These are phyloP conservation scores for Arabidopsis thaliana DNA, from an alignment of 345 rosid species.

Conservation along the genomic window DNA sequence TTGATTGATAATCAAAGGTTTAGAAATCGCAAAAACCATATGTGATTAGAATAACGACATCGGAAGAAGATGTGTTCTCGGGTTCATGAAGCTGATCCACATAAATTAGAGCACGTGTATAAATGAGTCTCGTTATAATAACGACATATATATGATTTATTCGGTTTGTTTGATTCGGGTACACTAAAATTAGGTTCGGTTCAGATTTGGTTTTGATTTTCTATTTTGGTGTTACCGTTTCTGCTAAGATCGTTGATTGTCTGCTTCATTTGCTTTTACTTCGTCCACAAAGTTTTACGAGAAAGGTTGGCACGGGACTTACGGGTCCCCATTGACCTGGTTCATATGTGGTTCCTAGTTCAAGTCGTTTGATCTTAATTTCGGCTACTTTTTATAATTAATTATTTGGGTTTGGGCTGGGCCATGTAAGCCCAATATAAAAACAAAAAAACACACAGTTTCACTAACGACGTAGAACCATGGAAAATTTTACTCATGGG, in stretches of 20 bases:
- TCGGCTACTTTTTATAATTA: neutral
- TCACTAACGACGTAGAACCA: neutral
- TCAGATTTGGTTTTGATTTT: no score
- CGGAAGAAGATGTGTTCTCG: neutral
- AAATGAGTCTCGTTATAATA: neutral
- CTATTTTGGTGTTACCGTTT: no score
- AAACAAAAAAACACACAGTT: neutral
- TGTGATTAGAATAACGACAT: neutral
- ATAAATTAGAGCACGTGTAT: neutral
- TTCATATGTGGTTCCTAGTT: no score
- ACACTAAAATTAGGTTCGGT: no score
- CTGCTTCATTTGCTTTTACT: no score
- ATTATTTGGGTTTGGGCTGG: neutral
- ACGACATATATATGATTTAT: no score
- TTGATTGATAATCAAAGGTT: neutral
- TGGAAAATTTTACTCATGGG: neutral
- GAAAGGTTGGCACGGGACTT: no score
- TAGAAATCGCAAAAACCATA: neutral
- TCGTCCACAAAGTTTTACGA: no score
- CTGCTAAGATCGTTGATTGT: no score
- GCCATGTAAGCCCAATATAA: neutral
- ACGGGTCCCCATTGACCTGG: no score
- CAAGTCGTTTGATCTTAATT: no score
- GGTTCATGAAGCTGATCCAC: slow-evolving; percentile 2
- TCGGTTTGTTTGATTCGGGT: no score